Conservation (phyloP, 345 rosid genomes). For the Eucalyptus viminalis region DNA sequence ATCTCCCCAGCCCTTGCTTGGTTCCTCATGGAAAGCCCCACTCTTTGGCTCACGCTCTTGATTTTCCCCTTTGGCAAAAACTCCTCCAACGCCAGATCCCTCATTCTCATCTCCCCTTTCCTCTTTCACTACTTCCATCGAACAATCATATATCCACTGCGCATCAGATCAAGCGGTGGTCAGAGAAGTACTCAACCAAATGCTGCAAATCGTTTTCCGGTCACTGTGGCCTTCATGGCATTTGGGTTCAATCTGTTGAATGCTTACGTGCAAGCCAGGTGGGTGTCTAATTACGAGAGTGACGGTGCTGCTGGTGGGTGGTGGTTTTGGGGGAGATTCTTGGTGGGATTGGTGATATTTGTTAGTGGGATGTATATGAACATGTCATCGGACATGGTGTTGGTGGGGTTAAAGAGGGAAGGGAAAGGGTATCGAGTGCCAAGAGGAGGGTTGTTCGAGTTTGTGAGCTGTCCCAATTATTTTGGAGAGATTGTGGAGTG, state of each 20-base stretch:
- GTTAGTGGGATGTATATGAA: slow-evolving; percentile 56
- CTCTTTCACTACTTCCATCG: slow-evolving; percentile 82
- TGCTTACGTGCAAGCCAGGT: slow-evolving; percentile 64
- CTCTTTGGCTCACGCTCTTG: slow-evolving; percentile 59
- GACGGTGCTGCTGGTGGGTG: slow-evolving; percentile 16
- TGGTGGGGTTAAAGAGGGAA: slow-evolving; percentile 50
- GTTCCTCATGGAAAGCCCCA: slow-evolving; percentile 93
- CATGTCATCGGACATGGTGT: slow-evolving; percentile 49
- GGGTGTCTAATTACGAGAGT: slow-evolving; percentile 67
- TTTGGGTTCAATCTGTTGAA: slow-evolving; percentile 61
- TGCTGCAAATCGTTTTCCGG: slow-evolving; percentile 19
- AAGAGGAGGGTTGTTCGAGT: slow-evolving; percentile 71
- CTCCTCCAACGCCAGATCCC: slow-evolving; percentile 37
- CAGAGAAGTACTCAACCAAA: background rate
- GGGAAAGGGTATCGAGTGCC: slow-evolving; percentile 71
- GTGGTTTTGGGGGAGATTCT: slow-evolving; percentile 49
- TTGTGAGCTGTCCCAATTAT: slow-evolving; percentile 85
- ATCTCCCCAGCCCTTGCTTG: slow-evolving; percentile 69
- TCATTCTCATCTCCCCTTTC: slow-evolving; percentile 47
- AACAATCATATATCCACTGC: slow-evolving; percentile 67
- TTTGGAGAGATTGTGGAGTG: slow-evolving; percentile 79
- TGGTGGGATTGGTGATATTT: slow-evolving; percentile 38
- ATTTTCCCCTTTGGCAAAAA: slow-evolving; percentile 64
- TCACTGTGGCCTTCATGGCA: slow-evolving; percentile 45
- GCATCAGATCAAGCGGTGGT: slow-evolving; percentile 9